phyloP scores from a whole-genome alignment of 805 yeast species.

The Candida chilensis region DNA sequence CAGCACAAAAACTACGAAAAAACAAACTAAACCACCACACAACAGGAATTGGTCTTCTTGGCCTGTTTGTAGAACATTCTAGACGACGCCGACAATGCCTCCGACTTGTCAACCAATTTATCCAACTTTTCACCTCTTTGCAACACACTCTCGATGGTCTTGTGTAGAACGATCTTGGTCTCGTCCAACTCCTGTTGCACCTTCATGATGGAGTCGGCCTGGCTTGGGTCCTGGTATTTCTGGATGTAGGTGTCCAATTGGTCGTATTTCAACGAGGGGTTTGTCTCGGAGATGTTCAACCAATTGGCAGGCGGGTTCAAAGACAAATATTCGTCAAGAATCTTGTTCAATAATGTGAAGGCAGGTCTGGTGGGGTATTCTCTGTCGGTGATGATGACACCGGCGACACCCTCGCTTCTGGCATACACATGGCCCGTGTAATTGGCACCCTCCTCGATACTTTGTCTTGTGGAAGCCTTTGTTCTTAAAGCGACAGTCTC shows the following conservation, averaged over 20 bases:
- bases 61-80: conserved; percentile 97
- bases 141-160: conserved; percentile 88
- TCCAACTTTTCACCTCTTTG: conserved; percentile 96
- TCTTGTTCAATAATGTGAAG: conserved; percentile 81
- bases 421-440: conserved; percentile 90
- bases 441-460: conserved; percentile 77
- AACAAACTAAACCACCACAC: conserved; percentile 11
- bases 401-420: conserved; percentile 84
- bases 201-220: conserved; percentile 94
- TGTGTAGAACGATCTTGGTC: conserved; percentile 91
- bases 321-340: conserved; percentile 82
- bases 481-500: conserved; percentile 90
- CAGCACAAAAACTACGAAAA: too few species aligned
- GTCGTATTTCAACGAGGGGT: conserved; percentile 38
- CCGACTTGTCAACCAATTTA: conserved; percentile 89
- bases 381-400: conserved; percentile 86
- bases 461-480: conserved; percentile 81
- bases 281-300: conserved; percentile 38
- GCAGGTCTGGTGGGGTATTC: conserved; percentile 98
- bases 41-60: conserved; percentile 49
- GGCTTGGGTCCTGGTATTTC: conserved; percentile 93
- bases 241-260: conserved; percentile 60
- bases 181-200: conserved; percentile 98
- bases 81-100: conserved; percentile 79
- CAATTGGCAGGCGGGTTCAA: conserved; percentile 73